phyloP scores from a whole-genome alignment of 345 rosid genomes.

The Syzygium jambos region DNA sequence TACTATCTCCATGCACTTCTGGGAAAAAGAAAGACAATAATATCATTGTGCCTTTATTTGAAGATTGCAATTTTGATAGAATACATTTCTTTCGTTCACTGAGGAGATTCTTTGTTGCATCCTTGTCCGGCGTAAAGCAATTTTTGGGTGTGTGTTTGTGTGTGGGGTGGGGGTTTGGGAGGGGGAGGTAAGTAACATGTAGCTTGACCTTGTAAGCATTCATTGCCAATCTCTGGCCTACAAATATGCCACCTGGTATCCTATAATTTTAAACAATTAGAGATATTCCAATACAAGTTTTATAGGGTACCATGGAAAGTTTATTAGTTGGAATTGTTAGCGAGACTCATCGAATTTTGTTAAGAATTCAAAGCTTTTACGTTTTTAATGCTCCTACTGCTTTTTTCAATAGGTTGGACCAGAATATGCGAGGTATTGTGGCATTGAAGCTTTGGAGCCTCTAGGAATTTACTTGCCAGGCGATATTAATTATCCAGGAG shows the following conservation, averaged over 20 bases:
- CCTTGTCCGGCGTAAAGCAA: neutral
- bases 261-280: neutral
- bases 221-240: neutral
- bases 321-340: neutral
- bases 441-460: slow-evolving; percentile 90
- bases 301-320: neutral
- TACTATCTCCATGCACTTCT: neutral
- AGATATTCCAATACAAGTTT: neutral
- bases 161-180: neutral
- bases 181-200: neutral
- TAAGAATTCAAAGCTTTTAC: neutral
- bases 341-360: neutral
- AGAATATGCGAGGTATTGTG: slow-evolving; percentile 88
- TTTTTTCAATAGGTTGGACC: slow-evolving; percentile 60
- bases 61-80: neutral
- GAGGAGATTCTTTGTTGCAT: neutral
- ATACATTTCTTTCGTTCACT: neutral
- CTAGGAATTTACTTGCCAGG: slow-evolving; percentile 89
- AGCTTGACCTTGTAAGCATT: neutral
- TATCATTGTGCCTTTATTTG: neutral
- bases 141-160: neutral
- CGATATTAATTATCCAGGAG: slow-evolving; percentile 91
- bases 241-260: neutral
- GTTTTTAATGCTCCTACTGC: neutral
- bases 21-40: neutral